Base-by-base conservation (phyloP, 495 filamentous ascomycete species). In the Podospora sp. region DNA sequence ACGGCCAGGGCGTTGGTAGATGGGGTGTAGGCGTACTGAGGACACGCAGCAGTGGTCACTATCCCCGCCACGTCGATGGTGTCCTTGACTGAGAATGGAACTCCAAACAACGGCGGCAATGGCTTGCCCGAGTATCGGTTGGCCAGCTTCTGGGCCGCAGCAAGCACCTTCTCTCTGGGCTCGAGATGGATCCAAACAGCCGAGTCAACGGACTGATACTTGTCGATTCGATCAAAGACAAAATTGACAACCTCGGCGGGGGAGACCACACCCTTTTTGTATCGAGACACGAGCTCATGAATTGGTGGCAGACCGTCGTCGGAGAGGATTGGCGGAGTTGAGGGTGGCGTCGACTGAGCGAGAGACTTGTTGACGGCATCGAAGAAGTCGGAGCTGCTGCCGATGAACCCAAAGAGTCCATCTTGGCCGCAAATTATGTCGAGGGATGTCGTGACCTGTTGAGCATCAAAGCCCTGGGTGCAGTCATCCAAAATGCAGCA, bases 11-110 rank as follows among this genome's bases (percentile, higher is more conserved):
- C 78, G 27, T 74, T 75, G 12, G 74, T 71, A 9, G 76, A 75
- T 6, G 87, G 80, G 0, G 79, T 80, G 66, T 86, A 83, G 8
- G 83, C 75, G 24, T 87, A 83, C 14, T 78, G 77, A 6, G 83
- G 82, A 63, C 87, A 89, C 14, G 86, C 87, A 1, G 83, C 83
- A 7, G 88, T 91, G 14, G 88, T 90, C 0, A 78, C 75, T 22
- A 88, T 68, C 2, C 85, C 84, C 36, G 76, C 77, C 9, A 88
- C 80, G 65, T 90, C 86, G 68, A 90, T 88, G 58, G 80, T 87
- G 67, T 91, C 88, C 66, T 90, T 90, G 18, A 89, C 79, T 7
- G 82, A 84, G 70, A 90, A 91, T 5, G 88, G 88, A 16, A 91
- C 75, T 16, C 88, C 88, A 71, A 81, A 91, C 2, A 91, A 78